Conservation (phyloP, 495 filamentous ascomycete genomes). For the Xanthoparmelia taractica region DNA sequence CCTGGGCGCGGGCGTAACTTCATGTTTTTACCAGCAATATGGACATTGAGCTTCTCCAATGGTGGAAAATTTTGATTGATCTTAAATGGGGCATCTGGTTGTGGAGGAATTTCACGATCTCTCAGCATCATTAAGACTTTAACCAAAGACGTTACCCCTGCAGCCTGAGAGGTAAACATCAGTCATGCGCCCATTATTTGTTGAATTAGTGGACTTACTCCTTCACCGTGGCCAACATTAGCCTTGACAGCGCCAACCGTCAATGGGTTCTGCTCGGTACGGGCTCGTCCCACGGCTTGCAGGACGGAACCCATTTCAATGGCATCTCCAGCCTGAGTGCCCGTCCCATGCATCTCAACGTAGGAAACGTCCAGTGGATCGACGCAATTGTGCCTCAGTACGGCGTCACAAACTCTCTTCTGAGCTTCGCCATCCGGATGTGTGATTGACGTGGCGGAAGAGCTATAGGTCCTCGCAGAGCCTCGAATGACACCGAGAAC, state of each 20-base stretch:
- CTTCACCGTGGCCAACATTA: constrained; percentile 58
- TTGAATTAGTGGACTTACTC: constrained; percentile 35
- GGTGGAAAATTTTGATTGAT: constrained; percentile 34
- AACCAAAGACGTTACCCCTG: constrained; percentile 32
- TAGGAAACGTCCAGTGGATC: constrained; percentile 43
- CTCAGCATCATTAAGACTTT: constrained; percentile 35
- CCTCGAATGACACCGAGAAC: constrained; percentile 36
- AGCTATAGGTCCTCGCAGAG: too few relatives aligned
- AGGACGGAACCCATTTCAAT: constrained; percentile 30
- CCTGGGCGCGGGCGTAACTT: constrained; percentile 15
- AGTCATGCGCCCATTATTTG: too few relatives aligned
- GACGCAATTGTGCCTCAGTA: constrained; percentile 22
- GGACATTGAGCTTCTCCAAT: constrained; percentile 27
- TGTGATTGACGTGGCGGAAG: too few relatives aligned
- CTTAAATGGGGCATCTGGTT: constrained; percentile 38
- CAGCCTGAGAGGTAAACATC: constrained; percentile 35
- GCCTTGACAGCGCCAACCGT: constrained; percentile 34
- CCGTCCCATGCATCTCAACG: constrained; percentile 46
- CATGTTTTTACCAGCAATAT: constrained; percentile 28
- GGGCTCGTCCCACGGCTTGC: constrained; percentile 8
- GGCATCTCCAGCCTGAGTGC: constrained; percentile 39
- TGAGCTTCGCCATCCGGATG: too few relatives aligned
- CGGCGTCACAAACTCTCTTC: too few relatives aligned
- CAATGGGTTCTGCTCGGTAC: constrained; percentile 40
- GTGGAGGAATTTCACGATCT: constrained; percentile 30